Percentiles rank a stretch among this genome's conserved stretches.
Evolutionary conservation across 345 rosid species (phyloP).

Genomic region (Viola odorata): DNA sequence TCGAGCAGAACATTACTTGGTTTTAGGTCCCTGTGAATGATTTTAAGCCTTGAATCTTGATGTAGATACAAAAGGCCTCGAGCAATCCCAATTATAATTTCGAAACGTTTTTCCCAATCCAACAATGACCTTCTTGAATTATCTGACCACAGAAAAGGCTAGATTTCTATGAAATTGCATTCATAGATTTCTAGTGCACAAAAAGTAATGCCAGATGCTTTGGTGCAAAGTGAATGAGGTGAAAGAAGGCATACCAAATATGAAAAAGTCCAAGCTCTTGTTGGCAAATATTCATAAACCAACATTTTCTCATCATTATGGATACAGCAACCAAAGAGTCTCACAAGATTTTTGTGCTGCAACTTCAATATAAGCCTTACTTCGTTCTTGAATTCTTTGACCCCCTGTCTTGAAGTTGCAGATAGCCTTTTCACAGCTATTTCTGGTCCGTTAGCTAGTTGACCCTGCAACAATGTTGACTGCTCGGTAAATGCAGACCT

Average conservation of each 20-base stretch:
- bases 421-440: not conserved
- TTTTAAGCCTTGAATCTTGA: constrained; percentile 63
- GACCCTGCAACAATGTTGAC: not conserved
- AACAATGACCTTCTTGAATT: constrained; percentile 25
- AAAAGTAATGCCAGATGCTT: too few species aligned
- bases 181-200: not conserved
- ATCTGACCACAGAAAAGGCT: constrained; percentile 26
- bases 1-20: constrained; percentile 61
- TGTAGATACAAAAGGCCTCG: constrained; percentile 68
- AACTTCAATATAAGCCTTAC: not conserved
- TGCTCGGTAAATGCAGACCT: too few species aligned
- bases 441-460: not conserved
- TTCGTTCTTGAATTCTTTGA: not conserved
- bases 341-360: not conserved
- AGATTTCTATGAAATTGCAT: not conserved
- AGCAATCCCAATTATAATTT: constrained; percentile 48
- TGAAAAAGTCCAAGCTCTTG: not conserved
- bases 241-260: constrained; percentile 20
- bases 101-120: constrained; percentile 50
- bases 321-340: not conserved
- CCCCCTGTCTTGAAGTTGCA: not conserved
- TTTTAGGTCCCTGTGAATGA: constrained; percentile 67
- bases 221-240: not conserved
- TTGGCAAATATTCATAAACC: constrained; percentile 1
- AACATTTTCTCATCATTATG: not conserved